Evolutionary conservation across 169 alveolate species (phyloP), one percentile per base, ranked within the genome.

Genomic region (Amoebophrya sp.): DNA sequence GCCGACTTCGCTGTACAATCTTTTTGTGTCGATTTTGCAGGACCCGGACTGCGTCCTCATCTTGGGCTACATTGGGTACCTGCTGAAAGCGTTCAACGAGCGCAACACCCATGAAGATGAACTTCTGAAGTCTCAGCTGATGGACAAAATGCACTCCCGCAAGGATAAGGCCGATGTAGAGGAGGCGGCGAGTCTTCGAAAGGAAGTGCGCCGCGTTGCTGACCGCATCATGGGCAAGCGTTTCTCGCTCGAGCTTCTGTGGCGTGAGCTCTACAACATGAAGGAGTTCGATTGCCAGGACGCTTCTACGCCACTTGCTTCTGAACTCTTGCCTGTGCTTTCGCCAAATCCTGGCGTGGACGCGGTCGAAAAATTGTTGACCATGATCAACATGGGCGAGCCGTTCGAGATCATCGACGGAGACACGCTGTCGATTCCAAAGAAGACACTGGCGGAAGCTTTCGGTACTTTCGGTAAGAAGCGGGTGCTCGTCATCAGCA

Each of bases 351-450:
- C 18, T 18, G 65, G 18, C 6, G 18, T 47, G 29, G 65, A 47
- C 18, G 29, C 65, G 65, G 65, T 47, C 65, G 65, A 47, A 18
- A 47, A 47, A 18, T 6, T 47, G 6, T 47, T 47, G 65, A 18
- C 29, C 65, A 47, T 47, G 65, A 47, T 47, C 65, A 47, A 47
- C 29, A 47, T 47, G 65, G 65, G 65, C 65, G 65, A 47, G 65
- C 65, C 65, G 65, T 47, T 47, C 65, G 65, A 47, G 65, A 47
- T 47, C 65, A 47, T 47, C 65, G 65, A 47, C 65, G 65, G 65
- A 12, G 65, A 47, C 65, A 47, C 65, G 18, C 65, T 47, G 65
- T 47, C 65, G 29, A 47, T 47, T 18, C 65, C 65, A 18, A 47
- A 47, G 65, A 47, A 47, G 65, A 47, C 65, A 18, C 65, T 47